phyloP scores from a whole-genome alignment of 176 grass and related monocot genomes.

The Aegilops longissima region DNA sequence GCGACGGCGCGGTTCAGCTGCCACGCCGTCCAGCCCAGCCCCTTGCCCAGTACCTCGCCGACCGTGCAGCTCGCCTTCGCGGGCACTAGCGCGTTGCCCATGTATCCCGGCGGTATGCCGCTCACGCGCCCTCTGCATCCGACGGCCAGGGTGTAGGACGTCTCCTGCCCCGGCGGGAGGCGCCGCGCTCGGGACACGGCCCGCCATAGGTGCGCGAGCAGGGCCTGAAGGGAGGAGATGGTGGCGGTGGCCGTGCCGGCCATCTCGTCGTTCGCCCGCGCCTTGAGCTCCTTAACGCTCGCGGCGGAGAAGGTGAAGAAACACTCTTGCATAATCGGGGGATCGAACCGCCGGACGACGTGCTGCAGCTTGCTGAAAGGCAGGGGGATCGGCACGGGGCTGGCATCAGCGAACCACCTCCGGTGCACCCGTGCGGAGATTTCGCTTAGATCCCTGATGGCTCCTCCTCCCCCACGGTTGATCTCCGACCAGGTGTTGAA shows the following conservation, averaged over 20 bases:
- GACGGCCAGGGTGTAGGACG: neutral
- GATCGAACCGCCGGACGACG: neutral
- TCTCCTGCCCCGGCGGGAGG: neutral
- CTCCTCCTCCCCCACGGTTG: neutral
- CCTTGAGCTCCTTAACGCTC: neutral
- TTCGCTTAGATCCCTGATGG: no score
- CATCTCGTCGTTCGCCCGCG: slow-evolving; percentile 16
- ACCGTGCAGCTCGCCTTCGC: neutral
- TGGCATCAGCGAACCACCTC: neutral
- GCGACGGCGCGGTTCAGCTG: neutral
- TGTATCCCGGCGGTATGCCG: neutral
- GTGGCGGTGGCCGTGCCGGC: neutral
- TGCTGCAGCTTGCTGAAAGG: neutral
- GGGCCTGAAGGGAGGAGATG: neutral
- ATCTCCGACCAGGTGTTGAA: neutral
- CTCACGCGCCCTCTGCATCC: neutral
- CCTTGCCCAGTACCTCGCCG: neutral
- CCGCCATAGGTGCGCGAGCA: neutral
- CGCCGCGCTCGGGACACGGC: neutral
- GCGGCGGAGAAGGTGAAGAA: slow-evolving; percentile 39
- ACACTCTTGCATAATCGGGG: slow-evolving; percentile 2
- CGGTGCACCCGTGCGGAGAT: neutral
- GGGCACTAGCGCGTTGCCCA: neutral
- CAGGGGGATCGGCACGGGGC: slow-evolving; percentile 17
- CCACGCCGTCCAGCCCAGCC: neutral